Evolutionary conservation across 1,284 basidiomycete genomes (phyloP).

Genomic region (Chondrostereum purpureum): DNA sequence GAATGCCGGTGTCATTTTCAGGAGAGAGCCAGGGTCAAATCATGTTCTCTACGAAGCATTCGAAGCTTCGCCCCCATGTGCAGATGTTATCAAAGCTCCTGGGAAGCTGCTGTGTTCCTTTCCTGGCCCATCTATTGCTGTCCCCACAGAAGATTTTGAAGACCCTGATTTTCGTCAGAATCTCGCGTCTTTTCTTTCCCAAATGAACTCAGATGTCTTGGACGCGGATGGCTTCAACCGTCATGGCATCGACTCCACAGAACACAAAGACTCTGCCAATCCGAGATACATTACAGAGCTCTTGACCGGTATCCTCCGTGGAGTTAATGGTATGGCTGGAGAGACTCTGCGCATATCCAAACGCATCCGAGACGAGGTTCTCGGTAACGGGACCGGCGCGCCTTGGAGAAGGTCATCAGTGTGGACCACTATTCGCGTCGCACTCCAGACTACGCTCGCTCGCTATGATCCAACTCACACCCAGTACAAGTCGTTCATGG

Average conservation of each 20-base stretch:
- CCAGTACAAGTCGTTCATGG: slow-evolving; percentile 43
- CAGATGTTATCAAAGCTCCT: slow-evolving; percentile 25
- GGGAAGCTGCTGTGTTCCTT: slow-evolving; percentile 33
- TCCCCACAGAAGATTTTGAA: slow-evolving; percentile 14
- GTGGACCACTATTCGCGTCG: slow-evolving; percentile 41
- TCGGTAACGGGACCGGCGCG: slow-evolving; percentile 28
- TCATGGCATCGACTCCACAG: slow-evolving; percentile 6
- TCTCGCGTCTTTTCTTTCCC: slow-evolving; percentile 11
- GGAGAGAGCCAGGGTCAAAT: slow-evolving; percentile 17
- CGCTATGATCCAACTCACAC: slow-evolving; percentile 10
- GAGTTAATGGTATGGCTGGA: slow-evolving; percentile 16
- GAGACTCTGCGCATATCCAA: slow-evolving; percentile 26
- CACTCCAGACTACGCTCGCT: slow-evolving; percentile 34
- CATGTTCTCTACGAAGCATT: slow-evolving; percentile 33
- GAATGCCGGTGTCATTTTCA: slow-evolving; percentile 37
- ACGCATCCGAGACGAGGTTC: slow-evolving; percentile 38
- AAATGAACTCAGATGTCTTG: slow-evolving; percentile 12
- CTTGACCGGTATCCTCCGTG: slow-evolving; percentile 27
- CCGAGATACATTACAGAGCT: slow-evolving; percentile 13
- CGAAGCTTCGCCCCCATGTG: slow-evolving; percentile 29
- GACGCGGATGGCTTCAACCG: slow-evolving; percentile 3
- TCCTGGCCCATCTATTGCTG: slow-evolving; percentile 22
- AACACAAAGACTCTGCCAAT: slow-evolving; percentile 9
- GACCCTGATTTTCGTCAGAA: slow-evolving; percentile 19
- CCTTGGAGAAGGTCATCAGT: slow-evolving; percentile 43